phyloP scores from a whole-genome alignment of 2,329 filamentous ascomycete species.

The Diaporthe sp. region DNA sequence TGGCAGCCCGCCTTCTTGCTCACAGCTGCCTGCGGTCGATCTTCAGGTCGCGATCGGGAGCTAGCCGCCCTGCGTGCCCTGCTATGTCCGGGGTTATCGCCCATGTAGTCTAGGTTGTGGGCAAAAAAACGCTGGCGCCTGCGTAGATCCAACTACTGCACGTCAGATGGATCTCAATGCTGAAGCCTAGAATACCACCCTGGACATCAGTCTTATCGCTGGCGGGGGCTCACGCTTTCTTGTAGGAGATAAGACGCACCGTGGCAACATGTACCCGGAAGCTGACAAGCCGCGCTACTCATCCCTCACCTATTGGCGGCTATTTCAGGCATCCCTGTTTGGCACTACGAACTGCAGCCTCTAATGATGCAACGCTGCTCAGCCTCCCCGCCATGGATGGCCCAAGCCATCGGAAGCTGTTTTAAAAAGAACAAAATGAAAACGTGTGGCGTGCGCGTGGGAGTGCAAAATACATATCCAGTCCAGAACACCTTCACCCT shows the following conservation, averaged over 20 bases:
- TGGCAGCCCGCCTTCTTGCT: too few species aligned
- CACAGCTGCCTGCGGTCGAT: not conserved
- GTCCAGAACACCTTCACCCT: not conserved
- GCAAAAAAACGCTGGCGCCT: not conserved
- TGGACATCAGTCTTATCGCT: not conserved
- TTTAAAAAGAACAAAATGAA: not conserved
- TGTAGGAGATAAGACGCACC: not conserved
- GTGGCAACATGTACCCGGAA: not conserved
- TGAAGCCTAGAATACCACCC: slow-evolving; percentile 11
- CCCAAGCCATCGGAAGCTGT: not conserved
- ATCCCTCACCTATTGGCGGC: not conserved
- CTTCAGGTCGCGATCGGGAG: not conserved
- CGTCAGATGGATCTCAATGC: not conserved
- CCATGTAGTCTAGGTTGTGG: not conserved
- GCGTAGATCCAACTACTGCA: not conserved
- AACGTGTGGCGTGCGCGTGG: not conserved
- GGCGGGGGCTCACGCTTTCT: not conserved
- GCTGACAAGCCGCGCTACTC: not conserved
- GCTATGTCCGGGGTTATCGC: not conserved
- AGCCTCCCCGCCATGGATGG: slow-evolving; percentile 3
- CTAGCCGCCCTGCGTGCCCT: not conserved
- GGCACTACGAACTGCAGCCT: slow-evolving; percentile 1
- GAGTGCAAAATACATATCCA: not conserved
- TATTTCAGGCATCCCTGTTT: not conserved
- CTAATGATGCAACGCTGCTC: not conserved